Evolutionary conservation across 352 stramenopile genomes (phyloP).

Genomic region (Thalassiosira hispida): DNA sequence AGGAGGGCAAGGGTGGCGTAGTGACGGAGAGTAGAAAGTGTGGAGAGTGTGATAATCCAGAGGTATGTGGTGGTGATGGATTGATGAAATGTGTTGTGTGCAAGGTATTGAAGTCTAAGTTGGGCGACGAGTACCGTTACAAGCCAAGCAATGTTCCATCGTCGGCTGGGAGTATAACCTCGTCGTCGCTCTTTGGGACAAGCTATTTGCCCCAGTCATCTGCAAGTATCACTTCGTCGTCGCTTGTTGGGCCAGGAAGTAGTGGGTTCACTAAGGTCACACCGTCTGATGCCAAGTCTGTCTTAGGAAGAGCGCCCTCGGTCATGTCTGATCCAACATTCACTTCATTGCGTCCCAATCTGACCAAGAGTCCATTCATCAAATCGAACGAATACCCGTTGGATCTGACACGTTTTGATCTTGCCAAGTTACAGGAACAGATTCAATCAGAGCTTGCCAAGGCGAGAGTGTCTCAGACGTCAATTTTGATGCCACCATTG

Average conservation of each 20-base stretch:
- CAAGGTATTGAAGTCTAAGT: slow-evolving; percentile 6
- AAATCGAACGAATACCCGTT: background rate
- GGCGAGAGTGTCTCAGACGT: background rate
- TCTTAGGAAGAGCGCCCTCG: too few species aligned
- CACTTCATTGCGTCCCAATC: background rate
- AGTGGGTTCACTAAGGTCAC: too few species aligned
- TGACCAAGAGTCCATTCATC: background rate
- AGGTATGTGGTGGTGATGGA: slow-evolving; percentile 8
- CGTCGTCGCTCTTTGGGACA: too few species aligned
- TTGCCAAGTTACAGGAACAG: slow-evolving; percentile 12
- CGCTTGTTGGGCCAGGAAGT: too few species aligned
- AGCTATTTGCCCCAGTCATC: too few species aligned
- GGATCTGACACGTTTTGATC: slow-evolving; percentile 12
- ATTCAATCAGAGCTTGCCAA: slow-evolving; percentile 7
- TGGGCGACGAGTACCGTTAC: background rate
- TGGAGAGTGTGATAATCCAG: slow-evolving; percentile 14
- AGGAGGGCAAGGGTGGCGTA: slow-evolving; percentile 16
- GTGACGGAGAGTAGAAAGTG: slow-evolving; percentile 2
- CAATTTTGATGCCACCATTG: background rate
- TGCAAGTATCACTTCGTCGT: too few species aligned
- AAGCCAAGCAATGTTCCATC: background rate
- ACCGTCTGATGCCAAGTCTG: too few species aligned
- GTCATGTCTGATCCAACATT: too few species aligned
- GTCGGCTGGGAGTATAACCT: too few species aligned
- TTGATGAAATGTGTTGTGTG: slow-evolving; percentile 27